Evolutionary conservation across 78 protist genomes (phyloP), one percentile per base, ranked within the genome.

Genomic region (Andalucia godoyi): DNA sequence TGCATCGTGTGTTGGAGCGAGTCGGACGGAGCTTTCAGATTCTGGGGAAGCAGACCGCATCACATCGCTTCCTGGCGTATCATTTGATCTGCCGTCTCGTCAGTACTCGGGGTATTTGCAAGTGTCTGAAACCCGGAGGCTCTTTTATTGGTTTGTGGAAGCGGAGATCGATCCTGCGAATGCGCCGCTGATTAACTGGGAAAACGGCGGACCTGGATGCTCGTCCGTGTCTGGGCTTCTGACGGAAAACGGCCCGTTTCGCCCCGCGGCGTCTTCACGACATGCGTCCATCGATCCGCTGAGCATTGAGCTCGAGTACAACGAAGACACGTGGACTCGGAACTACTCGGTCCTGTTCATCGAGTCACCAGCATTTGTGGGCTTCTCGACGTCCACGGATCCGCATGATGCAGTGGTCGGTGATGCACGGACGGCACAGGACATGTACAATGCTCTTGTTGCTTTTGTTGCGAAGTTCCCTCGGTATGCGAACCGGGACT

Each of bases 121-220:
- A n/a, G n/a, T n/a, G n/a, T n/a, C n/a, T n/a, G n/a, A n/a, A n/a
- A n/a, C n/a, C n/a, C n/a, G n/a, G n/a, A n/a, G n/a, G n/a, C n/a
- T n/a, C n/a, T n/a, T n/a, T n/a, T 77, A 57, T 50, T 70, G 83
- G 83, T 47, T 63, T 17, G 75, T 71, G n/a, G 77, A 54, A 41
- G n/a, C n/a, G n/a, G 70, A 66, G 21, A 0, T n/a, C 66, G 23
- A 49, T 1, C 84, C 84, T 0, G 30, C 53, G 18, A 66, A 13
- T 15, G 79, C 55, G 23, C 84, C 84, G 12, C 40, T 71, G 17
- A 40, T 72, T 10, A 60, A 72, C 37, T 79, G 84, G 84, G 30
- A 72, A 57, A 79, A 66, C 6, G 84, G 84, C 1, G 84, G 84
- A 17, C 84, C 84, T 2, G 84, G 84, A 40, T 78, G 70, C 51